These are phyloP conservation scores for Domatiomyces globalis DNA, from an alignment of 2,329 filamentous ascomycete species.

Conservation along the genomic window DNA sequence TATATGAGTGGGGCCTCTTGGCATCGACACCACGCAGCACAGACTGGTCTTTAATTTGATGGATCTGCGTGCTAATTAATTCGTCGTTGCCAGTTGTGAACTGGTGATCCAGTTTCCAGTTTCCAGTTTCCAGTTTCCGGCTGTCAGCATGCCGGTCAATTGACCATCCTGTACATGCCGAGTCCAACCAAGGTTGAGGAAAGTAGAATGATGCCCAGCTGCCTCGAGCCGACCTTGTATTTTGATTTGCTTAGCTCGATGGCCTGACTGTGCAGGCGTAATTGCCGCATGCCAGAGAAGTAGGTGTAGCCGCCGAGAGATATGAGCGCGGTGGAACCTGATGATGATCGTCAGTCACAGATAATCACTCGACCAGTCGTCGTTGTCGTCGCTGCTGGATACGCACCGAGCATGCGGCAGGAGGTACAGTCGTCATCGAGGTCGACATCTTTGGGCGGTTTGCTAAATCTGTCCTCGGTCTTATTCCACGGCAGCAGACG, in stretches of 20 bases:
- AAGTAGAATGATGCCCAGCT: conserved; percentile 51
- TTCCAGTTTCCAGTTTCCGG: background rate
- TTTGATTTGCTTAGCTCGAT: conserved; percentile 56
- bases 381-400: background rate
- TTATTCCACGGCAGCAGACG: conserved; percentile 2
- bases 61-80: no score
- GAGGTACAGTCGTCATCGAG: conserved; percentile 50
- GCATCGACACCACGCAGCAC: no score
- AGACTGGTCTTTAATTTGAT: no score
- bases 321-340: conserved; percentile 61
- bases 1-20: no score
- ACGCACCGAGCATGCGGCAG: conserved; percentile 57
- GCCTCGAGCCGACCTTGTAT: conserved; percentile 59
- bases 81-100: no score
- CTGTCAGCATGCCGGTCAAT: no score
- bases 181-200: conserved; percentile 55
- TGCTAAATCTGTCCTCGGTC: background rate
- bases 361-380: background rate
- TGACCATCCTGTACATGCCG: conserved; percentile 54
- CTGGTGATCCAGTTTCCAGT: no score
- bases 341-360: background rate
- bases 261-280: conserved; percentile 45
- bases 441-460: conserved; percentile 6
- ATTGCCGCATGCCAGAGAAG: conserved; percentile 56
- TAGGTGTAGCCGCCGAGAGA: conserved; percentile 67